Evolutionary conservation across 1,139 yeast genomes (phyloP).

Genomic region (Protomyces arabidopsidicola): DNA sequence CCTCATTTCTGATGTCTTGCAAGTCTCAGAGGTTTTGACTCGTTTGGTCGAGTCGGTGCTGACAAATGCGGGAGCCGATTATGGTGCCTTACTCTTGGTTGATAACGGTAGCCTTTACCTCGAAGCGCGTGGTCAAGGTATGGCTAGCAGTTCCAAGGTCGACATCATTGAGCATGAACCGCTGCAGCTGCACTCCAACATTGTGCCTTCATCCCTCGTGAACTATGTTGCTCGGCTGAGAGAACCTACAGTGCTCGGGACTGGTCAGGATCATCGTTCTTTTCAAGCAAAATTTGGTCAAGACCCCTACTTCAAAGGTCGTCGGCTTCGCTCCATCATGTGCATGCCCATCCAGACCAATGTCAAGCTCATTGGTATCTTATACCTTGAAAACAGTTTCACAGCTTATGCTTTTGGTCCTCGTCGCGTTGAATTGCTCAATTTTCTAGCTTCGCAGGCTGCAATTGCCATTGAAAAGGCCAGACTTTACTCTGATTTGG

Average conservation of each 20-base stretch:
- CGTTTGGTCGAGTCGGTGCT: conserved; percentile 33
- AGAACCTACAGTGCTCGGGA: conserved; percentile 31
- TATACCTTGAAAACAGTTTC: conserved; percentile 33
- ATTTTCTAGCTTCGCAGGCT: conserved; percentile 32
- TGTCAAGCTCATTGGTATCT: conserved; percentile 29
- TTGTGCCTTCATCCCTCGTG: conserved; percentile 29
- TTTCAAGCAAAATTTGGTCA: conserved; percentile 28
- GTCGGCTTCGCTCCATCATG: conserved; percentile 31
- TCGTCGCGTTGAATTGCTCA: conserved; percentile 30
- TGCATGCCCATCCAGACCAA: conserved; percentile 33
- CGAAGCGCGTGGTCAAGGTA: conserved; percentile 29
- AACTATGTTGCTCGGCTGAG: conserved; percentile 31
- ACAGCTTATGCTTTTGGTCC: conserved; percentile 30
- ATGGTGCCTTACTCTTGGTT: conserved; percentile 31
- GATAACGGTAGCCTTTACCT: conserved; percentile 30
- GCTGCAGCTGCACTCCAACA: conserved; percentile 26
- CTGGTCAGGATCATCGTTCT: conserved; percentile 30
- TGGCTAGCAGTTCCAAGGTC: conserved; percentile 29
- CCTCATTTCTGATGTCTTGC: conserved; percentile 13
- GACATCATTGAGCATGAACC: conserved; percentile 24
- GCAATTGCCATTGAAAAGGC: conserved; percentile 34
- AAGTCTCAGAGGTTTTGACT: conserved; percentile 19
- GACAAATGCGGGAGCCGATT: conserved; percentile 33
- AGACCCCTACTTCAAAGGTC: conserved; percentile 25
- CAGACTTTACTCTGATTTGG: conserved; percentile 38